Evolutionary conservation across 768 basidiomycete species (phyloP), one percentile per base, ranked within the genome.

Genomic region (Ramaria sp.): DNA sequence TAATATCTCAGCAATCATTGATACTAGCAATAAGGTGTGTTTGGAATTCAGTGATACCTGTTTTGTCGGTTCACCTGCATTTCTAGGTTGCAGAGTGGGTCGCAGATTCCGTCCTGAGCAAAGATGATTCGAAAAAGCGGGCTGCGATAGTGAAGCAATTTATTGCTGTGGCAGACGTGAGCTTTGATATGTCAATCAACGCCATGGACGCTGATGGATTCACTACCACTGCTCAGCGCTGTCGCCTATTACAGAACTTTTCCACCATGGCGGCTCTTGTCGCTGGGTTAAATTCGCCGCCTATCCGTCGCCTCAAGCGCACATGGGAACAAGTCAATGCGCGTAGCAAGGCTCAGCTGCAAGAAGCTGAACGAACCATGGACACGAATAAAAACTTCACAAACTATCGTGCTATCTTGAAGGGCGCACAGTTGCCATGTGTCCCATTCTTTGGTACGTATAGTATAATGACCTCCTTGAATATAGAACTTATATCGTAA

Each of bases 181-280:
- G 90, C 75, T 12, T 27, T 43, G 12, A 31, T 48, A 34, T 24
- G 27, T 33, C 20, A n/a, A 43, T 30, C 19, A 33, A 54, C 46
- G 38, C 27, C 45, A 51, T 47, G 55, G 57, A 38, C 27, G 3
- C 30, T 17, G 39, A 49, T 43, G 58, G 13, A 37, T 1, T 37
- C 10, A 37, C 34, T 37, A 10, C 34, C 34, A 13, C 34, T 13
- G 9, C 9, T 3, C 61, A 97, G 94, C 88, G 90, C 31, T 95
- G 94, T 68, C 88, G 91, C 47, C 69, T 71, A 17, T 72, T 97
- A 62, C 89, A 94, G 68, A 98, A 98, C 71, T 97, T 91, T 71
- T 94, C 93, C 19, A 89, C 85, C n/a, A 91, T 98, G 85, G 90
- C 92, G 58, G 92, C 93, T 34, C 88, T 98, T 56, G 84, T 93